These are phyloP conservation scores for Gossypium aridum DNA, from an alignment of 441 rosid genomes.

Conservation along the genomic window DNA sequence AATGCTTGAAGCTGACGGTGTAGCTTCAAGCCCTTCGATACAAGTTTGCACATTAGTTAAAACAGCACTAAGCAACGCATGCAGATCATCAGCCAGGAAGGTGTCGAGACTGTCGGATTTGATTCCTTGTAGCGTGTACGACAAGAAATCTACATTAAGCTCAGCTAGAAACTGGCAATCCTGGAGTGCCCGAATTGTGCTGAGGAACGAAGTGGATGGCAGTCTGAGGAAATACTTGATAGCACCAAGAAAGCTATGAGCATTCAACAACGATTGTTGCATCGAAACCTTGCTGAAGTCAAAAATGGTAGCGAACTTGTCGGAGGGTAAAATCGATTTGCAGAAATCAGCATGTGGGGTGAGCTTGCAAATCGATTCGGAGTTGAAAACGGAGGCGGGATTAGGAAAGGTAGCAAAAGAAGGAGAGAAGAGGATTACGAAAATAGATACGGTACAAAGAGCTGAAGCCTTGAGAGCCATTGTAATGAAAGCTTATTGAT, in stretches of 20 bases:
- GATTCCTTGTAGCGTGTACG: constrained; percentile 14
- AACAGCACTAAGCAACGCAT: constrained; percentile 46
- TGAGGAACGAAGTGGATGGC: constrained; percentile 3
- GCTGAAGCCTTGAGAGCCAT: background rate
- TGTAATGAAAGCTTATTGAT: background rate
- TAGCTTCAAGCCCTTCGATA: constrained; percentile 30
- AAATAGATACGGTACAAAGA: background rate
- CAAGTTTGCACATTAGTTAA: constrained; percentile 58
- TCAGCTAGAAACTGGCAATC: constrained; percentile 40
- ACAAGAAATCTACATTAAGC: constrained; percentile 34
- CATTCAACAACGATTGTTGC: constrained; percentile 19
- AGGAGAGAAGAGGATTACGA: background rate
- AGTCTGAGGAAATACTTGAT: constrained; percentile 14
- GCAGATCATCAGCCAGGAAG: constrained; percentile 27
- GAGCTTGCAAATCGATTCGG: constrained; percentile 27
- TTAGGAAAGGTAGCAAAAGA: background rate
- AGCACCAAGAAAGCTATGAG: constrained; percentile 17
- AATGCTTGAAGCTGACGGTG: constrained; percentile 5
- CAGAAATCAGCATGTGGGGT: constrained; percentile 38
- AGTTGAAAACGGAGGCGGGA: background rate
- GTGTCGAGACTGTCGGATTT: constrained; percentile 17
- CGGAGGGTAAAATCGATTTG: constrained; percentile 21
- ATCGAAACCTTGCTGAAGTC: constrained; percentile 29
- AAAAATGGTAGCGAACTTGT: constrained; percentile 17
- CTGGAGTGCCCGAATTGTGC: constrained; percentile 27